Evolutionary conservation across 1,284 basidiomycete genomes (phyloP).

Genomic region (Puccinia brachypodii): DNA sequence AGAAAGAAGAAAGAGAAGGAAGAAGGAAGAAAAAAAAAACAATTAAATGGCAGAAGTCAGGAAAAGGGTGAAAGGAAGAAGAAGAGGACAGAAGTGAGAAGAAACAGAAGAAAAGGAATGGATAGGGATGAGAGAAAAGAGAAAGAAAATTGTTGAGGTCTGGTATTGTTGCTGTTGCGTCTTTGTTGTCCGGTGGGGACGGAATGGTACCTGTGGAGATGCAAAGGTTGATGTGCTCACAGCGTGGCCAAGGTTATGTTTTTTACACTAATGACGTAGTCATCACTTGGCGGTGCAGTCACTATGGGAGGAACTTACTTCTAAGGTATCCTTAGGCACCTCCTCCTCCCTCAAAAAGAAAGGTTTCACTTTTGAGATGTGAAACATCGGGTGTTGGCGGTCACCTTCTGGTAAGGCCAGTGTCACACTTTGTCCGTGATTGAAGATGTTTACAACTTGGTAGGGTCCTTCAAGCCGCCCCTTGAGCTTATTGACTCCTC

Average conservation of each 20-base stretch:
- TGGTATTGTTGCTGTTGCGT: no score
- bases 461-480: neutral
- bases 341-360: neutral
- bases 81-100: neutral
- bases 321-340: neutral
- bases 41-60: neutral
- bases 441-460: neutral
- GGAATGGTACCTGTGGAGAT: neutral
- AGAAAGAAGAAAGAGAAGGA: neutral
- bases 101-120: neutral
- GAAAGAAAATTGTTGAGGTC: neutral
- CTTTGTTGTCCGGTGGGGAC: neutral
- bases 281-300: neutral
- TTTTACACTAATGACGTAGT: neutral
- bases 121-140: neutral
- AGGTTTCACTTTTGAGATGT: neutral
- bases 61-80: neutral
- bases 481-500: conserved; percentile 1
- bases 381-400: neutral
- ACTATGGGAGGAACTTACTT: neutral
- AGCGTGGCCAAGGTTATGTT: conserved; percentile 15
- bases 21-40: neutral
- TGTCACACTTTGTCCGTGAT: neutral
- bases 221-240: neutral
- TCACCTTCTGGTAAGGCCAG: neutral